Conservation (phyloP, 345 rosid species). For the Lepidium didymum region DNA sequence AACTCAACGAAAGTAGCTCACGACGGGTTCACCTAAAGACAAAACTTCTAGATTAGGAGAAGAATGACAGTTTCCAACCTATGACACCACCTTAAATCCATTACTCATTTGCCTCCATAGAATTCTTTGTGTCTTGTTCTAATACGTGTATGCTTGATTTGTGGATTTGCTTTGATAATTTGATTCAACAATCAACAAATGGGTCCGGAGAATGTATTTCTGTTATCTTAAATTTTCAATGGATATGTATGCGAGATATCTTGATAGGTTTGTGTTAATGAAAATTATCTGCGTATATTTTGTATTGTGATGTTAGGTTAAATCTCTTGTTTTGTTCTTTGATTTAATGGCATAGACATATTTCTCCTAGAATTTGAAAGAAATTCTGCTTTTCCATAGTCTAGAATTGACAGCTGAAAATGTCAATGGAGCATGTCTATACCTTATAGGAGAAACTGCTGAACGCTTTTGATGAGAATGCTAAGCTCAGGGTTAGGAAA, state of each 20-base stretch:
- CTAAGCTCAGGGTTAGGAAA: slow-evolving; percentile 79
- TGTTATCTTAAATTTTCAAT: background rate
- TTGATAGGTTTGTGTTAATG: background rate
- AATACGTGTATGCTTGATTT: too few species aligned
- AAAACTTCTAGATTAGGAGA: too few species aligned
- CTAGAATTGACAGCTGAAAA: slow-evolving; percentile 78
- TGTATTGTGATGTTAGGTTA: background rate
- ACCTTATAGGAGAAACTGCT: slow-evolving; percentile 77
- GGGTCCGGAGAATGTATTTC: too few species aligned
- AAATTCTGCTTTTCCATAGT: background rate
- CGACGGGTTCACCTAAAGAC: too few species aligned
- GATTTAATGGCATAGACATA: background rate
- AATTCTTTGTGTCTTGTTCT: too few species aligned
- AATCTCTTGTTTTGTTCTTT: background rate
- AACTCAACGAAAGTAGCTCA: too few species aligned
- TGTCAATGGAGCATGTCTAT: slow-evolving; percentile 48
- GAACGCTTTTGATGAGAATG: slow-evolving; percentile 80
- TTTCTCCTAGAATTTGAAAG: background rate
- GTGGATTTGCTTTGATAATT: too few species aligned
- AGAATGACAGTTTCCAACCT: too few species aligned
- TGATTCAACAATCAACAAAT: too few species aligned
- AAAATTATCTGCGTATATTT: background rate
- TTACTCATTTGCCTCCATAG: too few species aligned
- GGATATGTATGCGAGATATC: slow-evolving; percentile 12
- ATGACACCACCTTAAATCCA: too few species aligned